Base-by-base conservation (phyloP, 1,284 basidiomycete species). In the Ustilago shanxiensis region DNA sequence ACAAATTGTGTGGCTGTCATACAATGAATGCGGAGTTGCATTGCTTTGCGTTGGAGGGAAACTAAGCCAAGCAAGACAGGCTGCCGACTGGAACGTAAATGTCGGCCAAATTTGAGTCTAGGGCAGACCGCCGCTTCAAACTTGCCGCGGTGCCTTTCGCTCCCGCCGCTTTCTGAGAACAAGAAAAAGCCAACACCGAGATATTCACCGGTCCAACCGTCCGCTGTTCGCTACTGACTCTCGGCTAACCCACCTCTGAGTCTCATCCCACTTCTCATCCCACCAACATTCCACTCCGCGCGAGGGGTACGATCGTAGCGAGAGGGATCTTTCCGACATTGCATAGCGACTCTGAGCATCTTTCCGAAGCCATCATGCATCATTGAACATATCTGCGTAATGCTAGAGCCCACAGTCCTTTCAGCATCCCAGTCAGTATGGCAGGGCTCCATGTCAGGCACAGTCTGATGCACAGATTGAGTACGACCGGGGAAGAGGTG, bases 41-140 rank as follows among this genome's bases (percentile, higher is more conserved):
- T 49, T 49, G 41, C n/a, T 44, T 20, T 44, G 41, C 41, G 41
- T 44, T 10, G 37, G 41, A 37, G 11, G 31, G 31, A 33, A 33
- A 33, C 31, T n/a, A 33, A 33, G 31, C 7, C 7, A 33, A 33
- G 31, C 31, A 33, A 11, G 11, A 11, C 31, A 33, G 31, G 7
- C 31, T 33, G 31, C 31, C 5, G 5, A 11, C 35, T 16, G 14
- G n/a, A 8, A 20, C 18, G 37, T 16, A 20, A 22, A n/a, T 44
- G 47, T 49, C 47, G 47, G 47, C 47, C 47, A 49, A 26, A 24
- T 28, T n/a, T 49, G 24, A 26, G 26, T 9, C n/a, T 47, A 41
- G 20, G n/a, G 20, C n/a, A 49, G 14, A 49, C 24, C 47, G 47
- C 47, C 47, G 47, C 47, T 49, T 49, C 22, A 26, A 14, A 28